Base-by-base conservation (phyloP, 2,329 filamentous ascomycete species). In the Ceratocystis papillata region DNA sequence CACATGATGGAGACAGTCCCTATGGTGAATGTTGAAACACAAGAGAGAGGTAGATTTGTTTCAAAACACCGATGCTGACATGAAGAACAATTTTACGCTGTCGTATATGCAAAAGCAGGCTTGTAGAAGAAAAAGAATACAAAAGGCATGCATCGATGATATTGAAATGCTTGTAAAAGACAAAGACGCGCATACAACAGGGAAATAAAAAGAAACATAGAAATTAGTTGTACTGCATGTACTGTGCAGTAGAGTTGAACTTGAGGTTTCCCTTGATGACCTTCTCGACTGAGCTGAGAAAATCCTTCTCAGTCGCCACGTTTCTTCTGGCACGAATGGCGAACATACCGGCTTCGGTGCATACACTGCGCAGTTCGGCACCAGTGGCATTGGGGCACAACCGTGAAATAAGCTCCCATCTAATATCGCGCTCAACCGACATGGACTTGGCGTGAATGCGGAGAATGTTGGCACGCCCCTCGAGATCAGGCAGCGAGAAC, bases 381-480 rank as follows among this genome's bases (percentile, higher is more conserved):
- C 94, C 94, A 0, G 94, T 99, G 64, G 92, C 89, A 78, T 99
- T 99, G 70, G 94, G 94, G 79, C 94, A 99, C 70, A 99, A 82
- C 72, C 94, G 87, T 22, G 92, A 96, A 74, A 99, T 97, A 70
- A 99, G 83, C 80, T 99, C 94, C 94, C 94, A 99, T 78, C 94
- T 86, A 73, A 99, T 99, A 74, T 99, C 94, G 64, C 94, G 86
- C 83, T 99, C 94, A 46, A 99, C 94, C 20, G 91, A 96, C 94
- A 99, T 99, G 75, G 90, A 96, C 87, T 97, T 99, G 72, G 94
- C 94, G 79, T 97, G 94, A 73, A 99, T 99, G 63, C 94, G 89
- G 57, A 99, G 84, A 73, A 99, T 97, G 78, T 96, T 97, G 73
- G 94, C 94, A 70, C 94, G 88, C 63, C 94, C 94, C 76, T 99